Conservation (phyloP, 2,329 filamentous ascomycete genomes). For the Microcyclosporella mali region DNA sequence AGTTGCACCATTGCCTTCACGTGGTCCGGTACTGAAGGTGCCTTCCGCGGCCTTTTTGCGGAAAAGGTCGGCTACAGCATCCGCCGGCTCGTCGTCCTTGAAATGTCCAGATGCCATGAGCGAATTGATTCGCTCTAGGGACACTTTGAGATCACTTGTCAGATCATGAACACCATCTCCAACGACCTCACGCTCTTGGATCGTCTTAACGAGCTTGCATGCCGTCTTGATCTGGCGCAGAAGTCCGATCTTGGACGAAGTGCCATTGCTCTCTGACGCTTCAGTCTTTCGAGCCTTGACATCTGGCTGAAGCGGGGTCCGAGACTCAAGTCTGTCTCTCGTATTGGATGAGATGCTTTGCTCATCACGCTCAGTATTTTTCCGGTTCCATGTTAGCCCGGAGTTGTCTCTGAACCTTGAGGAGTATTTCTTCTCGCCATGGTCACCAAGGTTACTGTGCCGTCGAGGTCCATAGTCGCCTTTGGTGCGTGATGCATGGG, state of each 20-base stretch:
- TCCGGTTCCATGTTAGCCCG: no score
- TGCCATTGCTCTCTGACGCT: not conserved
- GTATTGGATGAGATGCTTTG: no score
- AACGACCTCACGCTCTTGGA: slow-evolving; percentile 14
- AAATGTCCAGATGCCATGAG: slow-evolving; percentile 13
- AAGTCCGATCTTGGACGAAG: slow-evolving; percentile 1
- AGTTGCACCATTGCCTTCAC: slow-evolving; percentile 7
- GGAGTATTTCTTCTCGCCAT: no score
- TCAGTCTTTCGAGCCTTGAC: not conserved
- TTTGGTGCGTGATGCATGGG: no score
- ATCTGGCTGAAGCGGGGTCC: not conserved
- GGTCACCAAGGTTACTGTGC: no score
- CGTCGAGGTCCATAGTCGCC: no score
- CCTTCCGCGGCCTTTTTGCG: slow-evolving; percentile 13
- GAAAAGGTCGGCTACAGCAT: slow-evolving; percentile 15
- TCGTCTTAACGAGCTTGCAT: slow-evolving; percentile 12
- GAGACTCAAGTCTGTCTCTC: not conserved
- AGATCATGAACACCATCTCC: slow-evolving; percentile 15
- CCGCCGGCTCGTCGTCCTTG: slow-evolving; percentile 12
- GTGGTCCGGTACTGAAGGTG: slow-evolving; percentile 11
- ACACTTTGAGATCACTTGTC: slow-evolving; percentile 6
- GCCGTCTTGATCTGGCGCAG: slow-evolving; percentile 15
- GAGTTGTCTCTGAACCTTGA: no score
- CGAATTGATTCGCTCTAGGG: slow-evolving; percentile 12
- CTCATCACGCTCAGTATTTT: no score